Evolutionary conservation across 2,329 filamentous ascomycete genomes (phyloP), one percentile per base, ranked within the genome.

Genomic region (Neophaeococcomyces aloes): DNA sequence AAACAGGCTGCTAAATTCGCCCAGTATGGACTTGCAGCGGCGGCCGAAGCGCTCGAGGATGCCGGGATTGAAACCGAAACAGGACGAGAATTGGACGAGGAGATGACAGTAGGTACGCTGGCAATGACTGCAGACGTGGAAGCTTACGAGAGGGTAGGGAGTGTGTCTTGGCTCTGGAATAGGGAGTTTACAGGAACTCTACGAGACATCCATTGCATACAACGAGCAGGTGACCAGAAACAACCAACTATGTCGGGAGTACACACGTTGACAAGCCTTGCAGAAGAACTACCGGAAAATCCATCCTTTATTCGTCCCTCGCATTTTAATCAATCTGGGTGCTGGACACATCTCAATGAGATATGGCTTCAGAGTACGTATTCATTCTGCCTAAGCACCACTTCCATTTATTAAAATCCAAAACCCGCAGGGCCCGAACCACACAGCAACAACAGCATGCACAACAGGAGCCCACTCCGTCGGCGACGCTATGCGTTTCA

Each of bases 131-230:
- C 27, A 35, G 18, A n/a, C 33, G 21, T 13, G 15, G 45, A 29
- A 1, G 14, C n/a, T 33, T 15, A 10, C 33, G 47, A 57, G 29
- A 10, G 5, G 10, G 33, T 47, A 77, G 75, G 91, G 91, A 1
- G 84, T 98, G 1, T 94, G 89, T 57, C 72, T 98, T 31, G 91
- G 91, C 2, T 96, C 89, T 52, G 91, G 91, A 1, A 95, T 98
- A 56, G 91, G 91, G 13, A 95, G 91, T 57, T 73, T 98, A 30
- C 83, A 94, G 31, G 87, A 94, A 55, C 79, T 94, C 7, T 95
- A 93, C 63, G 73, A 81, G 49, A 93, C 87, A 2, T 86, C 84
- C 45, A 57, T 94, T 38, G 78, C 76, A 1, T 94, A 84, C 59
- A 73, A 84, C 25, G 71, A 76, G 63, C 78, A 78, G 46, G 86